A percentile compares a stretch with the other conserved stretches of the same genome.
phyloP scores from a whole-genome alignment of 768 basidiomycete species.

The Pholiota conissans region DNA sequence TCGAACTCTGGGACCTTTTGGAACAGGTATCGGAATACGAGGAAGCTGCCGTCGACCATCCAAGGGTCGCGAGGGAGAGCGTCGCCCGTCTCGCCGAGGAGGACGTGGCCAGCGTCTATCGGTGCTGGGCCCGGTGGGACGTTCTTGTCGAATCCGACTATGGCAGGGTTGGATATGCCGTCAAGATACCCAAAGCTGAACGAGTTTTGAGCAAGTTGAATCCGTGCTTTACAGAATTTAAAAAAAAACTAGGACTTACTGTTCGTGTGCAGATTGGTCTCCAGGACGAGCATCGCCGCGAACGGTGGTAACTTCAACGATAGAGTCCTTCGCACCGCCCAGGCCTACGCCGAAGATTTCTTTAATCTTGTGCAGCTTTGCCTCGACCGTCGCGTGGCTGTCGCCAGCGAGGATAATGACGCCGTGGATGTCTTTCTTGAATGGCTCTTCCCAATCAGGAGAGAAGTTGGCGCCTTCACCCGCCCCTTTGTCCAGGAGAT shows the following conservation, averaged over 20 bases:
- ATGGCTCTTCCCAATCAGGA: slow-evolving; percentile 50
- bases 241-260: slow-evolving; percentile 26
- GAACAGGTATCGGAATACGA: slow-evolving; percentile 51
- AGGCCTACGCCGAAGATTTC: slow-evolving; percentile 31
- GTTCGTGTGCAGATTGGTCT: slow-evolving; percentile 44
- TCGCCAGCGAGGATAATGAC: slow-evolving; percentile 52
- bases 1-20: slow-evolving; percentile 56
- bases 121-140: slow-evolving; percentile 35
- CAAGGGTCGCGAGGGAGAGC: slow-evolving; percentile 16
- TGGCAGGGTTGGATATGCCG: slow-evolving; percentile 51
- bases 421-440: slow-evolving; percentile 47
- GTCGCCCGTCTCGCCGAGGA: slow-evolving; percentile 47
- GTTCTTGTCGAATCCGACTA: slow-evolving; percentile 38
- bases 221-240: too few species aligned
- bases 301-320: slow-evolving; percentile 37
- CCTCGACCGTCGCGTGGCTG: slow-evolving; percentile 34
- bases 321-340: slow-evolving; percentile 26
- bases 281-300: slow-evolving; percentile 46
- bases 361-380: slow-evolving; percentile 33
- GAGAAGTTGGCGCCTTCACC: background rate
- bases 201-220: too few species aligned
- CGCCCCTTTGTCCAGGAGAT: slow-evolving; percentile 35
- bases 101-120: slow-evolving; percentile 41
- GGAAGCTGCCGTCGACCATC: slow-evolving; percentile 45
- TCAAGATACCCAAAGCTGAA: slow-evolving; percentile 52